Evolutionary conservation across 345 rosid genomes (phyloP), one percentile per base, ranked within the genome.

Genomic region (Acer campestre): DNA sequence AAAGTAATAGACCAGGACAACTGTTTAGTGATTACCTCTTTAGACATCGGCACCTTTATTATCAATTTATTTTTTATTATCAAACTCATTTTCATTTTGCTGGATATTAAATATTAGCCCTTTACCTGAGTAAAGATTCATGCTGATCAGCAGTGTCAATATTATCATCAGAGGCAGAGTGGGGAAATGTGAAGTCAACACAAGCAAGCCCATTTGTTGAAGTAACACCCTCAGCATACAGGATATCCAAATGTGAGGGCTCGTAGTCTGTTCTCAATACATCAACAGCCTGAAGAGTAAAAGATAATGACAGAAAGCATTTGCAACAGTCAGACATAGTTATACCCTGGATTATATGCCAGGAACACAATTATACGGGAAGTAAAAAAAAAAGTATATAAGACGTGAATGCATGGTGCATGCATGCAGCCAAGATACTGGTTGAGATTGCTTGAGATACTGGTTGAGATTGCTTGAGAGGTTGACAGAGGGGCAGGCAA

Each of bases 151-250:
- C 87, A 38, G 86, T 73, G 76, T 89, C 90, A 74, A 77, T 81
- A 68, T 80, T 82, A 71, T 90, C 94, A 77, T 89, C 93, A 66
- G 85, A 61, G 73, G 86, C 71, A 67, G 92, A 85, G 70, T 75
- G 94, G 63, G 98, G 97, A 85, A 88, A 94, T 17, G 95, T 88
- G 88, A 94, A 96, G 61, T 94, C 98, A 61, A 92, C 85, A 84
- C 88, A 91, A 82, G 95, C 91, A 79, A 96, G 88, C 71, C 99
- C 98, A 87, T 95, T 94, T 14, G 99, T 92, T 40, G 98, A 96
- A 66, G 97, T 94, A 68, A 94, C 94, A 77, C 98, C 98, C 82
- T 96, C 98, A 27, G 99, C 97, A 82, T 91, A 87, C 29, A 96
- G 88, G 82, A 96, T 94, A 85, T 96, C 99, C 80, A 91, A 71